phyloP scores from a whole-genome alignment of 2,329 filamentous ascomycete species.

The Aspergillaceae sp. region DNA sequence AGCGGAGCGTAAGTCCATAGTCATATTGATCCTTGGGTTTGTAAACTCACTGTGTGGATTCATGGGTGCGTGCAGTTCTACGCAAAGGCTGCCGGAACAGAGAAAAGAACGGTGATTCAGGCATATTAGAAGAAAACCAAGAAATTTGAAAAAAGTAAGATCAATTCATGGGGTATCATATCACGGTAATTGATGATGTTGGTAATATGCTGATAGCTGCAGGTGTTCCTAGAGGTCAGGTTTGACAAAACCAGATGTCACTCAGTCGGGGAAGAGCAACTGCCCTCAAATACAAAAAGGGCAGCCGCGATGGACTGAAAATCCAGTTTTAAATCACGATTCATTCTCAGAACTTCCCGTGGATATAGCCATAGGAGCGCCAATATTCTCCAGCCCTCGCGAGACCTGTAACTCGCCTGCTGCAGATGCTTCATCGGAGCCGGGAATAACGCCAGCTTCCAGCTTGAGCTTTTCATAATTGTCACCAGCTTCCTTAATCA shows the following conservation, averaged over 20 bases:
- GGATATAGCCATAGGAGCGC: slow-evolving; percentile 20
- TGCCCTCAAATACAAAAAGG: neutral
- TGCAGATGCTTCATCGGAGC: slow-evolving; percentile 13
- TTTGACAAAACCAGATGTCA: too few species aligned
- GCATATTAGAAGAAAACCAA: slow-evolving; percentile 21
- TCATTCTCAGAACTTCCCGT: slow-evolving; percentile 19
- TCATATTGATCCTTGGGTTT: neutral
- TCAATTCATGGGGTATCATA: slow-evolving; percentile 8
- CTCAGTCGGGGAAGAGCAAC: slow-evolving; percentile 5
- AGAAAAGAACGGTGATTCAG: slow-evolving; percentile 20
- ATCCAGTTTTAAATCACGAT: slow-evolving; percentile 8
- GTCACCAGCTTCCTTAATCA: slow-evolving; percentile 73
- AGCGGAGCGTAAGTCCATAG: neutral
- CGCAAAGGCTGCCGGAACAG: slow-evolving; percentile 19
- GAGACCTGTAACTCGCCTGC: slow-evolving; percentile 19
- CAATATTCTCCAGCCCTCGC: slow-evolving; percentile 32
- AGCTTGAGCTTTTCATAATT: slow-evolving; percentile 53
- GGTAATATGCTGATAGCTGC: neutral
- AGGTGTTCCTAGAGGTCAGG: neutral
- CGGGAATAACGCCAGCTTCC: slow-evolving; percentile 29
- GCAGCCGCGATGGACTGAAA: neutral
- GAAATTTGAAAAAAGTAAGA: slow-evolving; percentile 5
- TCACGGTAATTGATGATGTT: neutral
- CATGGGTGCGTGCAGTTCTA: slow-evolving; percentile 8
- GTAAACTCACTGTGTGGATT: slow-evolving; percentile 16